A percentile compares a stretch with the other conserved stretches of the same genome.
These are phyloP conservation scores for Stagonosporopsis vannaccii DNA, from an alignment of 2,329 filamentous ascomycete genomes.

Conservation along the genomic window DNA sequence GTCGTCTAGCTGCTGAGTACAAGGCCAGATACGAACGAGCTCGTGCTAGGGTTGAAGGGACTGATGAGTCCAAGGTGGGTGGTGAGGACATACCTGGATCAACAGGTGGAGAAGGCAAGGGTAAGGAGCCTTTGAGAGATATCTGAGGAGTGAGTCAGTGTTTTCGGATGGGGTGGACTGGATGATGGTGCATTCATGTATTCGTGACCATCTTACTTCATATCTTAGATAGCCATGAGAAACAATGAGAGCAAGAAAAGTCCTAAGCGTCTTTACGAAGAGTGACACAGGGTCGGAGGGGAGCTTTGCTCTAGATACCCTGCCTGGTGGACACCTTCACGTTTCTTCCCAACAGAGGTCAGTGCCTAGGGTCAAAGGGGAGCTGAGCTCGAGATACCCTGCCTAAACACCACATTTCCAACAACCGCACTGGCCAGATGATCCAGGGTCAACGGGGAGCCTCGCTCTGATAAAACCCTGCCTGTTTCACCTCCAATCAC, in stretches of 20 bases:
- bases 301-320: neutral
- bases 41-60: neutral
- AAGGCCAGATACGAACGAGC: neutral
- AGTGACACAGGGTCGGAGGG: neutral
- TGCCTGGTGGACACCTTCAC: neutral
- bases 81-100: no score
- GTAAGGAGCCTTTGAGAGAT: neutral
- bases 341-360: neutral
- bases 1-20: neutral
- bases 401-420: neutral
- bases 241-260: neutral
- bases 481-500: neutral
- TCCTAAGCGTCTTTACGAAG: neutral
- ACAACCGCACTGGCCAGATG: neutral
- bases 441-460: slow-evolving; percentile 6
- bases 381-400: slow-evolving; percentile 7
- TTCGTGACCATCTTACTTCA: neutral
- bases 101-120: neutral
- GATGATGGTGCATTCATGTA: neutral
- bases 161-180: neutral
- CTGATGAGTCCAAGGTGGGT: neutral
- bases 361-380: slow-evolving; percentile 5
- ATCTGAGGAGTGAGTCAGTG: neutral
- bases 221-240: slow-evolving; percentile 3
- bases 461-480: slow-evolving; percentile 4